Evolutionary conservation across 345 rosid genomes (phyloP).

Genomic region (Geranium rotundifolium): DNA sequence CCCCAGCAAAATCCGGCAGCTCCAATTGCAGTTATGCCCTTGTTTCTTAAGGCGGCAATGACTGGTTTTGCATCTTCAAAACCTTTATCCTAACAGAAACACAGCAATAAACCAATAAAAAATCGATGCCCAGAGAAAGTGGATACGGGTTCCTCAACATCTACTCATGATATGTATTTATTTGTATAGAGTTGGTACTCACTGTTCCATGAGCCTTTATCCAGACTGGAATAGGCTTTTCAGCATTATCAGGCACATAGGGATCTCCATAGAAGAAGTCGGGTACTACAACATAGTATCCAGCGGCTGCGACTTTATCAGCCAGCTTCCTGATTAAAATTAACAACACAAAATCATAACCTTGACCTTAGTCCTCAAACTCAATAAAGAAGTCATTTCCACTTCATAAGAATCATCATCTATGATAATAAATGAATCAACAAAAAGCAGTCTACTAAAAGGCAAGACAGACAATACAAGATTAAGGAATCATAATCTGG

Average conservation of each 20-base stretch:
- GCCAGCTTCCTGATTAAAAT: constrained; percentile 27
- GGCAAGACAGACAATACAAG: no score
- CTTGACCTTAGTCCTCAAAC: background rate
- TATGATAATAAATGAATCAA: no score
- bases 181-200: background rate
- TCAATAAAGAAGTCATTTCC: background rate
- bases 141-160: no score
- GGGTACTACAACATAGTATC: constrained; percentile 29
- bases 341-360: background rate
- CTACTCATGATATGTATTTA: background rate
- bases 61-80: constrained; percentile 22
- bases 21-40: constrained; percentile 23
- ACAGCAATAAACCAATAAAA: background rate
- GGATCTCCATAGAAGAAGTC: constrained; percentile 34
- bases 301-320: constrained; percentile 26
- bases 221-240: constrained; percentile 23
- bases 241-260: constrained; percentile 15
- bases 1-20: constrained; percentile 48
- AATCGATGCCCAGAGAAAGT: no score
- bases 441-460: background rate
- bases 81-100: constrained; percentile 23
- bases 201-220: constrained; percentile 16
- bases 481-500: no score
- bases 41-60: constrained; percentile 21
- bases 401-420: background rate